Percentiles rank a stretch among this genome's conserved stretches.
phyloP scores from a whole-genome alignment of 257 asterid genomes.

The Fraxinus pennsylvanica region DNA sequence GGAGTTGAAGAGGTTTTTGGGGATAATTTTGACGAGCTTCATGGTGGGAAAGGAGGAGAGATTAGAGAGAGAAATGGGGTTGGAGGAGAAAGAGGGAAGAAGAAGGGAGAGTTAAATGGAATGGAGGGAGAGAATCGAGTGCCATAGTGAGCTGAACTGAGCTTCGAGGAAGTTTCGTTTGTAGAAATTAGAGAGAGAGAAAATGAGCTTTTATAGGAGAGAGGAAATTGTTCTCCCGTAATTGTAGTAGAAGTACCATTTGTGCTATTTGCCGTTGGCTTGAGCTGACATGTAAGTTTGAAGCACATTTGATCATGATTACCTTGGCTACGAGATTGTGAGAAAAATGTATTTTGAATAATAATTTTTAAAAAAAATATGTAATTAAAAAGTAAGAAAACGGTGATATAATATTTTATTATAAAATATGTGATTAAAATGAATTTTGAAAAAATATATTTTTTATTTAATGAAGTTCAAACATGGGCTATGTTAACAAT shows the following conservation, averaged over 20 bases:
- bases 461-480: too few relatives aligned
- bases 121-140: neutral
- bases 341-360: too few relatives aligned
- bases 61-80: neutral
- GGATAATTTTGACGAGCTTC: neutral
- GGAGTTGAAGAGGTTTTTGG: neutral
- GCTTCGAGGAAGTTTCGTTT: constrained; percentile 4
- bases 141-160: neutral
- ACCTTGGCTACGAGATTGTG: too few relatives aligned
- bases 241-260: neutral
- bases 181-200: neutral
- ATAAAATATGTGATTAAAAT: too few relatives aligned
- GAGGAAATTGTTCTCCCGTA: neutral
- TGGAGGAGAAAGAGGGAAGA: constrained; percentile 4
- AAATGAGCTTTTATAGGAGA: neutral
- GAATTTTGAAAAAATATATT: too few relatives aligned
- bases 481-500: too few relatives aligned
- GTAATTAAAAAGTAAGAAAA: too few relatives aligned
- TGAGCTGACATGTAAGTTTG: too few relatives aligned
- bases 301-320: too few relatives aligned
- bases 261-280: neutral
- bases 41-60: neutral
- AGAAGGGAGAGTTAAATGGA: constrained; percentile 26
- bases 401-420: too few relatives aligned
- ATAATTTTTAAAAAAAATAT: too few relatives aligned